Evolutionary conservation across 768 basidiomycete genomes (phyloP), one percentile per base, ranked within the genome.

Genomic region (Termitomyces sp.): DNA sequence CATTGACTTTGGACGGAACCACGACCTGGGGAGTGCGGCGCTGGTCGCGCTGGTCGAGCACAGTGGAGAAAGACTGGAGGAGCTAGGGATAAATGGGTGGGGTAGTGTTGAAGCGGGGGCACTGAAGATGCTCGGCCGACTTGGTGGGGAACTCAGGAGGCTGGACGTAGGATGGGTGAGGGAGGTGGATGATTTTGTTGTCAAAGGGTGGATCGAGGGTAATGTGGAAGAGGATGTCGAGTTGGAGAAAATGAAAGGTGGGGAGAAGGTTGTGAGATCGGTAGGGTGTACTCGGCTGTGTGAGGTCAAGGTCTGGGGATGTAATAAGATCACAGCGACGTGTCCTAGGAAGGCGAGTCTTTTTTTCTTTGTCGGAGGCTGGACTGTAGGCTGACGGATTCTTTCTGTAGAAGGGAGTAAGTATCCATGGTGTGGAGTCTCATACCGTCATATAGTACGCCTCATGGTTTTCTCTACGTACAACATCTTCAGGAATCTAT

Each of bases 121-220:
- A 21, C 50, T 81, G 50, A 62, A 59, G 30, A 56, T 55, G 55
- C 63, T 79, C 24, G 72, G 67, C 37, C 10, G 74, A 68, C 53
- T 62, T 14, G 70, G 65, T 15, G 64, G 60, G 2, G 70, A 76
- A 35, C 58, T 96, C 65, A 70, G 66, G 61, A 77, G 72, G 64
- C 58, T 98, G 40, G 90, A 98, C 64, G 69, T 94, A 2, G 88
- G 94, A 1, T 98, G 88, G 81, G 93, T 93, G 62, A 74, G 95
- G 46, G 78, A 80, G 21, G 77, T 90, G 40, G 87, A 94, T 56
- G 88, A 98, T 68, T 94, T 88, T 64, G 76, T 88, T 3, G 71
- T 98, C 58, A 87, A 90, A 68, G 79, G 73, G 14, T 71, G 93
- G 60, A 63, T 93, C 59, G 75, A 76, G 43, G 73, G 73, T 2